Evolutionary conservation across 257 asterid species (phyloP).

Genomic region (Henckelia pumila): DNA sequence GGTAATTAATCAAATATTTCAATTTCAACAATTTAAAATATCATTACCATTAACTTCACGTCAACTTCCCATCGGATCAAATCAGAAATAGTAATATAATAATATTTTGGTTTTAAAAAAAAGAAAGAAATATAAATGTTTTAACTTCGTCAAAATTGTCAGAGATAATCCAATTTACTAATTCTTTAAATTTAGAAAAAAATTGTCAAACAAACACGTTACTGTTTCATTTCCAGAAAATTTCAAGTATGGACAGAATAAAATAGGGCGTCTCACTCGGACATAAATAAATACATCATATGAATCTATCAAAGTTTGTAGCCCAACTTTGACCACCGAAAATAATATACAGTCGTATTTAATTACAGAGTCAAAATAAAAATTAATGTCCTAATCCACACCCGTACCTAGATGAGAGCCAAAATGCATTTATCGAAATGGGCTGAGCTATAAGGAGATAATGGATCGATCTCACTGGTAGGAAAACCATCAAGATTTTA

Average conservation of each 20-base stretch:
- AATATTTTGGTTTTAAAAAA: no score
- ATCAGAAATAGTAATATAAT: neutral
- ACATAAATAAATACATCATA: constrained; percentile 13
- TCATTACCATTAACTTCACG: constrained; percentile 15
- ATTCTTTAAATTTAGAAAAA: neutral
- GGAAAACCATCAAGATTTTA: neutral
- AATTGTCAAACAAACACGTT: constrained; percentile 11
- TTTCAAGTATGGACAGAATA: constrained; percentile 19
- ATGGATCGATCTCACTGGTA: constrained; percentile 26
- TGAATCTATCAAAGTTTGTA: constrained; percentile 25
- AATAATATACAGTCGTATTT: constrained; percentile 7
- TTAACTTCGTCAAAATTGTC: constrained; percentile 10
- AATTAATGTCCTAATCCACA: constrained; percentile 23
- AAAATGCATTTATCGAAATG: neutral
- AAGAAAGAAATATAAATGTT: neutral
- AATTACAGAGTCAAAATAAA: constrained; percentile 27
- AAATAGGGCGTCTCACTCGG: constrained; percentile 22
- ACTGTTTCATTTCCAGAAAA: constrained; percentile 18
- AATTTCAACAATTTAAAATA: constrained; percentile 27
- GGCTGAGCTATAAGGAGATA: constrained; percentile 22
- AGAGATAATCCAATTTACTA: constrained; percentile 18
- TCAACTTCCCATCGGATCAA: constrained; percentile 21
- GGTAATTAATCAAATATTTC: constrained; percentile 14
- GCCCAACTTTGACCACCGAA: constrained; percentile 29
- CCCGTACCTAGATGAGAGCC: constrained; percentile 19